Base-by-base conservation (phyloP, 441 rosid species). In the Melianthus villosus region DNA sequence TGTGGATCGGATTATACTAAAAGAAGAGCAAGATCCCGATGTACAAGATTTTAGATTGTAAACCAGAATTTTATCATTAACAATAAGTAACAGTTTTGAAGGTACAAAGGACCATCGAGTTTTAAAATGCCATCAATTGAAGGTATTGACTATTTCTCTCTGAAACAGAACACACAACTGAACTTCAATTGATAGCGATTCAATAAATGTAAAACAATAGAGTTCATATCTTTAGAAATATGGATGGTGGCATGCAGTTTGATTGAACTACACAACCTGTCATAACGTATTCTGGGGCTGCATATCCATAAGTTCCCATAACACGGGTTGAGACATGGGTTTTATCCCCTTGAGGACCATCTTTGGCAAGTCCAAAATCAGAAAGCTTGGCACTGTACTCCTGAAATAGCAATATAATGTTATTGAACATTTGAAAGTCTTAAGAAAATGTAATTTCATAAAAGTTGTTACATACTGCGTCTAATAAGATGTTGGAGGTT, bases 371-470 rank as follows among this genome's bases (percentile, higher is more conserved):
- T 40, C 64, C 75, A 34, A 56, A 69, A 46, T 59, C 69, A 34
- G 69, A 49, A 19, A 69, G 75, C 48, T 65, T 69, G 16, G 64
- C 57, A 28, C 65, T 65, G 48, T 58, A 65, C 6, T 69, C 75
- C 71, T 68, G 28, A 51, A 16, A 32, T 0, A 42, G 14, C 0
- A 13, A 7, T 8, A 29, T 7, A 2, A 16, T 25, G 35, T 17
- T 19, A 25, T 19, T 19, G 41, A 18, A 44, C 22, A 14, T 22
- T 13, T 4, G 9, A 18, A 19, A 16, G 38, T n/a, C n/a, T n/a
- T n/a, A n/a, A n/a, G 14, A 1, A 13, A 15, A 34, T 22, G 15
- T 15, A 7, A 0, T 23, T 11, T 20, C 6, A 6, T 6, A 2
- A 20, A 18, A 14, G 19, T 16, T 30, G 4, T 31, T 31, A 44